phyloP scores from a whole-genome alignment of 2,329 filamentous ascomycete genomes.

The Diaporthe sp. region DNA sequence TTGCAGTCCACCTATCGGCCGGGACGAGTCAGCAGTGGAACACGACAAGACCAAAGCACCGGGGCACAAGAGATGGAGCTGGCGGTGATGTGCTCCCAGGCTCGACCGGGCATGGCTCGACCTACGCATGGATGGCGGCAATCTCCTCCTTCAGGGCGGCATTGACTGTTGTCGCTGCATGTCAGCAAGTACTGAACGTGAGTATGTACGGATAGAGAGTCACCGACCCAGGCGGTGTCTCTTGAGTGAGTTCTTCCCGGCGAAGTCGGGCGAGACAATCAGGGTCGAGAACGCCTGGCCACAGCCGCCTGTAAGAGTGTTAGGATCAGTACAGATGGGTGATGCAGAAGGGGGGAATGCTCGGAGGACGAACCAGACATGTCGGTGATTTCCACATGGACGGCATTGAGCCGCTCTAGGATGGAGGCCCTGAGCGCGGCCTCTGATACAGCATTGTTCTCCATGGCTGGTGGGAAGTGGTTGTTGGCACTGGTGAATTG shows the following conservation, averaged over 20 bases:
- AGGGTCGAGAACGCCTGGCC: conserved; percentile 70
- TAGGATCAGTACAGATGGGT: neutral
- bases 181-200: neutral
- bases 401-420: conserved; percentile 75
- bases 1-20: conserved; percentile 77
- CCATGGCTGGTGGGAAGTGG: conserved; percentile 50
- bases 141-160: conserved; percentile 86
- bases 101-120: neutral
- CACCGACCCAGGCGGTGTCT: conserved; percentile 69
- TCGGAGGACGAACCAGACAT: conserved; percentile 77
- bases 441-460: conserved; percentile 75
- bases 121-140: conserved; percentile 81
- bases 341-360: neutral
- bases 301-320: conserved; percentile 61
- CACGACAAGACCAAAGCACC: neutral
- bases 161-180: conserved; percentile 74
- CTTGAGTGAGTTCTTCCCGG: conserved; percentile 80
- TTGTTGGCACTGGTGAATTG: neutral
- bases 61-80: neutral
- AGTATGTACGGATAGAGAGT: neutral
- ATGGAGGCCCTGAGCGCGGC: conserved; percentile 76
- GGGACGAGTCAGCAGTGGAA: neutral
- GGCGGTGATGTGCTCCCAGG: neutral
- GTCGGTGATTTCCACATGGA: conserved; percentile 88
- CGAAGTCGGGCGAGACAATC: conserved; percentile 74